Evolutionary conservation across 1,284 basidiomycete genomes (phyloP), one percentile per base, ranked within the genome.

Genomic region (Mrakiaceae sp.): DNA sequence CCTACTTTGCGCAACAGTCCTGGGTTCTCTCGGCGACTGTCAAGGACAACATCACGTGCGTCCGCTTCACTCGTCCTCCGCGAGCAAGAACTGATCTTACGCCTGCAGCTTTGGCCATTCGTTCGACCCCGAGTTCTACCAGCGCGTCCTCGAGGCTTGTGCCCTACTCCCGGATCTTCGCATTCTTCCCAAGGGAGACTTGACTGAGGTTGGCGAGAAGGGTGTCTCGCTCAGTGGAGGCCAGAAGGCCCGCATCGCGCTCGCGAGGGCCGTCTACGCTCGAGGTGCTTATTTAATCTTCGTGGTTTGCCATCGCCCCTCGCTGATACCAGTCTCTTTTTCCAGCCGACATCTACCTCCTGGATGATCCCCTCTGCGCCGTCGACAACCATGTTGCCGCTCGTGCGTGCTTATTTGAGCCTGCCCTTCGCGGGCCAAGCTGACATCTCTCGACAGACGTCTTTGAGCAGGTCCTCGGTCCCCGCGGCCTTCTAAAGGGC

Each of bases 1-100:
- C 92, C 0, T 97, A 95, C 76, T 91, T 90, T 12, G 83, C 86
- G 42, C 94, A 97, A 72, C 88, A 86, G 70, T 88, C 92, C 46
- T 97, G 93, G 88, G 84, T 93, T 60, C 81, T 92, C 73, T 89
- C 87, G 2, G 84, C 88, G 0, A 86, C 88, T 0, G 83, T 95
- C 63, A 83, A 86, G 62, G 88, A 92, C 62, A 96, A 95, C 71
- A 95, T 96, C 67, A 7, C 88, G 93, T 73, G 82, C 85, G 67
- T 96, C n/a, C 56, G 10, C 14, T 9, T 11, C 70, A 8, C 73
- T 73, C 64, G 70, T 74, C 67, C 69, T 71, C n/a, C 48, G 2
- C 27, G 27, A 27, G 27, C n/a, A n/a, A 2, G 48, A 49, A 10
- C 48, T 49, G 48, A 49, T 49, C 9, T 49, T n/a, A 49, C 9